Evolutionary conservation across 345 rosid species (phyloP), one percentile per base, ranked within the genome.

Genomic region (Draba incana): DNA sequence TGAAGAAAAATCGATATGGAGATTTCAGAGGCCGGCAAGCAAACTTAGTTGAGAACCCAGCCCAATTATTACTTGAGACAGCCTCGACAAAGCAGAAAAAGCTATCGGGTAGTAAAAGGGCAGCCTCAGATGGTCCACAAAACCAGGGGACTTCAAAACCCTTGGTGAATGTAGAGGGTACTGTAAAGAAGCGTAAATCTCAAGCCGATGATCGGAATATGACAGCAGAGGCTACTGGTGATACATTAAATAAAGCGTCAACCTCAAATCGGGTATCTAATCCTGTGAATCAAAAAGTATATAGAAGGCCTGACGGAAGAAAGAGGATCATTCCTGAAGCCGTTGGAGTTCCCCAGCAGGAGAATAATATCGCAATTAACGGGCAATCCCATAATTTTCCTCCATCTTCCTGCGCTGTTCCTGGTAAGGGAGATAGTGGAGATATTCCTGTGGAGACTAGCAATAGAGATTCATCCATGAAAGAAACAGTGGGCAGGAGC

Each of bases 261-360:
- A 66, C 68, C 47, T 77, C 86, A 57, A 75, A 81, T 65, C 81
- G 71, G 66, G 79, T 81, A 63, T 84, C 92, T 33, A 89, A 86
- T 79, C 97, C 96, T 45, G 98, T 94, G 66, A 94, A 86, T 77
- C 97, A 95, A 64, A 86, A 85, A 80, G 98, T 92, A 76, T 92
- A 95, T 47, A 80, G 97, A 69, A 88, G 98, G 25, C 88, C 99
- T 75, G 98, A 95, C 75, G 99, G 99, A 14, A 87, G 98, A 80
- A 94, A 91, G 83, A 81, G 99, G 83, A 94, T 94, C 59, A 94
- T 94, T 77, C 98, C 99, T 38, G 99, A 94, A 85, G 93, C 99
- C 3, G 92, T 94, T 2, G 99, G 99, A 52, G 84, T 88, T n/a
- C 72, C 68, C 68, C 90, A 85, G 64, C 86, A 74, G 79, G 90